Base-by-base conservation (phyloP, 257 asterid species). In the Craterostigma plantagineum region DNA sequence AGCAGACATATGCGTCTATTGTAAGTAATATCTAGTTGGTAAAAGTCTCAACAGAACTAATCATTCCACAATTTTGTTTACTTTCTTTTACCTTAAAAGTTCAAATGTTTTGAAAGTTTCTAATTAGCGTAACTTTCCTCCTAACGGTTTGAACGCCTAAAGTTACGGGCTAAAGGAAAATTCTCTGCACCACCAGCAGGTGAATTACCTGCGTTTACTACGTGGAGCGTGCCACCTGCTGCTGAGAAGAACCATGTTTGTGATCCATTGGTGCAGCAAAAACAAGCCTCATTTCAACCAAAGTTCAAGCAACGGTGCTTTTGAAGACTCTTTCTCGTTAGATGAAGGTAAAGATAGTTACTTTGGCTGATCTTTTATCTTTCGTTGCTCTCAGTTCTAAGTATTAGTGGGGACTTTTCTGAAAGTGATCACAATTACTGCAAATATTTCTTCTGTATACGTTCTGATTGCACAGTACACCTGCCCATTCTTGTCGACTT, bases 1-100 rank as follows among this genome's bases (percentile, higher is more conserved):
- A 62, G 56, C 49, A 62, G 46, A 63, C 75, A 34, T 77, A 77
- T 54, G 91, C 91, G 18, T 67, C 85, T 44, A 57, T 71, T 38
- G 84, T 77, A 65, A 39, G 81, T 10, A 3, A 6, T 7, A 3
- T 38, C 13, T n/a, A 10, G 3, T 38, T 38, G 14, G 13, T 3
- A 4, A 10, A 38, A 10, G 3, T n/a, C 43, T 10, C 5, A n/a
- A 38, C 11, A 11, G 13, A 10, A 4, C n/a, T n/a, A n/a, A n/a
- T n/a, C n/a, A n/a, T n/a, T n/a, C n/a, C n/a, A n/a, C n/a, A n/a
- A n/a, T n/a, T n/a, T n/a, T n/a, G n/a, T n/a, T n/a, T n/a, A n/a
- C n/a, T n/a, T n/a, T n/a, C n/a, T n/a, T n/a, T n/a, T n/a, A n/a
- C n/a, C n/a, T 34, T n/a, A 9, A 33, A 8, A 23, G 40, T 18